A percentile compares a stretch with the other conserved stretches of the same genome.
Evolutionary conservation across 2,329 filamentous ascomycete genomes (phyloP).

Genomic region (Diplocarpon rosae): DNA sequence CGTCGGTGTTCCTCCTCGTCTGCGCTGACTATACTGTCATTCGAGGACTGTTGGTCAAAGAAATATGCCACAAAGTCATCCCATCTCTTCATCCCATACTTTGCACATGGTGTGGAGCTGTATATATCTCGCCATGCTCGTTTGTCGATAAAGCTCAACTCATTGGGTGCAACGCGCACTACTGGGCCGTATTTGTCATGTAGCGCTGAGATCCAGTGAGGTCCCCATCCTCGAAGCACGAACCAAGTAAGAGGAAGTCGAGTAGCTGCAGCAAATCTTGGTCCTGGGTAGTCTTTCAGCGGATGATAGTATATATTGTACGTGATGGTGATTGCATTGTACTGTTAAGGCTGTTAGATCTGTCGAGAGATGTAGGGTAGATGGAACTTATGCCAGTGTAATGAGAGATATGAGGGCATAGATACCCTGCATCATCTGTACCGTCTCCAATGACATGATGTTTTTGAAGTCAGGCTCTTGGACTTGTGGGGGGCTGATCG

Average conservation of each 20-base stretch:
- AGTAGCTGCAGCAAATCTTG: constrained; percentile 14
- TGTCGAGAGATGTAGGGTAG: not conserved
- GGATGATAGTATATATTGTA: constrained; percentile 20
- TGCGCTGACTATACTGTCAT: constrained; percentile 11
- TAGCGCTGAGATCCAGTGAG: constrained; percentile 15
- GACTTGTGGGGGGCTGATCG: no score
- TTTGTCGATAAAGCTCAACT: constrained; percentile 5
- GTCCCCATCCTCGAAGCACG: not conserved
- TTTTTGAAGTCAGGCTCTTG: no score
- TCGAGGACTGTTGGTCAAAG: constrained; percentile 9
- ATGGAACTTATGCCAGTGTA: no score
- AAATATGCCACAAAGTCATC: not conserved
- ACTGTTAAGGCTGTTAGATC: not conserved
- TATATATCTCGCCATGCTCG: constrained; percentile 22
- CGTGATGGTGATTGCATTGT: not conserved
- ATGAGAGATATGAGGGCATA: no score
- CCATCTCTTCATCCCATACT: not conserved
- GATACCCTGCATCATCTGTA: no score
- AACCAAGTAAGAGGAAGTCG: constrained; percentile 5
- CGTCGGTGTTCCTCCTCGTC: constrained; percentile 15
- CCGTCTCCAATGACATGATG: no score
- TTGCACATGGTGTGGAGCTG: not conserved
- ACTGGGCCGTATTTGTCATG: constrained; percentile 12
- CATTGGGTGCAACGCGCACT: constrained; percentile 11
- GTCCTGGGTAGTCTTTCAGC: constrained; percentile 19